Evolutionary conservation across 1,139 yeast genomes (phyloP).

Genomic region (Candida gigantensis): DNA sequence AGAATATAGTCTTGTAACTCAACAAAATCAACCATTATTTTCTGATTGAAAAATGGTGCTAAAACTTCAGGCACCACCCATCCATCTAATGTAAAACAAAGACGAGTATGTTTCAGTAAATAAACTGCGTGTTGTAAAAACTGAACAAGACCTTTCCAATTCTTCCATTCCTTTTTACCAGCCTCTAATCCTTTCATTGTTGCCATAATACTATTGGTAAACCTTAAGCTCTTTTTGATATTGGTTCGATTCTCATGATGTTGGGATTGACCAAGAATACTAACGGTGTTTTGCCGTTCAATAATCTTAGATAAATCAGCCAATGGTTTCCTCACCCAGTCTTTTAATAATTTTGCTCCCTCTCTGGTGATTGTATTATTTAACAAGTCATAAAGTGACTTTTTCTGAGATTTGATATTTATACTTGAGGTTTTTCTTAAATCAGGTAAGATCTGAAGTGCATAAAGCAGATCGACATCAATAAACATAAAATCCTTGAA

Average conservation of each 20-base stretch:
- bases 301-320: slow-evolving; percentile 21
- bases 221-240: slow-evolving; percentile 18
- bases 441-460: slow-evolving; percentile 29
- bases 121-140: slow-evolving; percentile 18
- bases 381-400: slow-evolving; percentile 24
- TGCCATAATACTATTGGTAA: slow-evolving; percentile 25
- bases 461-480: slow-evolving; percentile 34
- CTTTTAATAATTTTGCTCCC: slow-evolving; percentile 27
- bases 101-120: slow-evolving; percentile 11
- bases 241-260: slow-evolving; percentile 16
- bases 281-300: slow-evolving; percentile 28
- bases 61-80: background rate
- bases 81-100: slow-evolving; percentile 5
- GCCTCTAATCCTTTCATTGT: slow-evolving; percentile 21
- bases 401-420: slow-evolving; percentile 13
- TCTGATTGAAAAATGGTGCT: background rate
- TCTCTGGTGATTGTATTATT: slow-evolving; percentile 26
- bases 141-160: slow-evolving; percentile 26
- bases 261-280: slow-evolving; percentile 18
- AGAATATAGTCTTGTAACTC: slow-evolving; percentile 11
- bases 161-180: slow-evolving; percentile 23
- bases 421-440: slow-evolving; percentile 2
- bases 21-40: slow-evolving; percentile 10
- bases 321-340: slow-evolving; percentile 37
- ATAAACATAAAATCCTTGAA: slow-evolving; percentile 25